These are phyloP conservation scores for Syncephalis fuscata DNA, from an alignment of 371 early-diverging fungal species.

Conservation along the genomic window DNA sequence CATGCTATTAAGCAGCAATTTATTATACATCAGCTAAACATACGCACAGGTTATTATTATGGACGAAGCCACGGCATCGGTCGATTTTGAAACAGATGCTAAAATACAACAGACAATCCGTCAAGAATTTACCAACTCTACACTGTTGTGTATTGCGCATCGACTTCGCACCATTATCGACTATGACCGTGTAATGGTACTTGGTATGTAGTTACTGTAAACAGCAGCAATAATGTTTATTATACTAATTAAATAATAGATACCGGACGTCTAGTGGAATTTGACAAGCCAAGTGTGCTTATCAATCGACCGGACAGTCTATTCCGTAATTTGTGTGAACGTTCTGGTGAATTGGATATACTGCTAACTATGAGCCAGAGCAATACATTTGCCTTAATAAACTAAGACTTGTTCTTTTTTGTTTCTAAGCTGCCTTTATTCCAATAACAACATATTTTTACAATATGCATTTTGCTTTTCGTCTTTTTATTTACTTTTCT, in stretches of 20 bases:
- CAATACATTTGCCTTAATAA: too few species aligned
- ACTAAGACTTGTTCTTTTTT: too few species aligned
- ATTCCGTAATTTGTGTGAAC: conserved; percentile 44
- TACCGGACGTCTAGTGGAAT: conserved; percentile 41
- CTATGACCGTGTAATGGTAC: conserved; percentile 57
- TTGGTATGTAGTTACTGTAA: conserved; percentile 22
- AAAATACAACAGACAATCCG: conserved; percentile 53
- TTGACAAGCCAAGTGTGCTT: conserved; percentile 32
- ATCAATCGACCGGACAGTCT: conserved; percentile 18
- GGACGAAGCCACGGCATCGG: conserved; percentile 67
- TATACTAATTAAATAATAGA: conserved; percentile 1
- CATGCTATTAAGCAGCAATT: background rate
- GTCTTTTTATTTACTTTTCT: too few species aligned
- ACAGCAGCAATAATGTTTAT: background rate
- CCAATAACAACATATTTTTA: too few species aligned
- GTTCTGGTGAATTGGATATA: conserved; percentile 38
- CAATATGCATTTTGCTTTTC: too few species aligned
- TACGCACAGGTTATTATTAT: conserved; percentile 38
- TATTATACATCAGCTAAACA: background rate
- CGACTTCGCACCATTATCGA: conserved; percentile 59
- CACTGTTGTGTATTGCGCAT: conserved; percentile 45
- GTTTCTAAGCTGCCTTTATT: too few species aligned
- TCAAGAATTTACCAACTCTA: conserved; percentile 29
- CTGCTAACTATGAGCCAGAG: background rate
- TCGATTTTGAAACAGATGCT: conserved; percentile 45